Conservation (phyloP, 495 filamentous ascomycete genomes). For the Rhizodiscina lignyota region DNA sequence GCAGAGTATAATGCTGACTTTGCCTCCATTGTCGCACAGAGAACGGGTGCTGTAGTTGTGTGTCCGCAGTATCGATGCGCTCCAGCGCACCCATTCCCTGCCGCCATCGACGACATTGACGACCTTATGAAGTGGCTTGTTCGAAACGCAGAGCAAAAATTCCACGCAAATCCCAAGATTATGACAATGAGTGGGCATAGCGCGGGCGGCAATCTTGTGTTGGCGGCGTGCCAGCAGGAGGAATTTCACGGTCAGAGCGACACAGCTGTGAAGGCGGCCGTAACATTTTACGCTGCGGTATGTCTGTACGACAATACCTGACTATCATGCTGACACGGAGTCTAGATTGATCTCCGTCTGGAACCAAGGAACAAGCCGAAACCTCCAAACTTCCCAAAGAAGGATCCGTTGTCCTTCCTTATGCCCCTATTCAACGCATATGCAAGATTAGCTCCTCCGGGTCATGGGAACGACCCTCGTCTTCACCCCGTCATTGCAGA, state of each 20-base stretch:
- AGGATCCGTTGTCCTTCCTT: conserved; percentile 16
- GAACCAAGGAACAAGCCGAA: conserved; percentile 17
- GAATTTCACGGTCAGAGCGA: conserved; percentile 2
- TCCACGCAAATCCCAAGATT: conserved; percentile 13
- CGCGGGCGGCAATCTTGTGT: conserved; percentile 17
- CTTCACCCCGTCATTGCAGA: conserved; percentile 16
- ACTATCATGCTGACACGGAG: not conserved
- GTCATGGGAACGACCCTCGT: conserved; percentile 10
- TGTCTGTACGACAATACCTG: not conserved
- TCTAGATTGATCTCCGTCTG: conserved; percentile 18
- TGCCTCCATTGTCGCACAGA: conserved; percentile 11
- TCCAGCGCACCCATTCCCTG: conserved; percentile 7
- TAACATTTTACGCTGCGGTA: conserved; percentile 3
- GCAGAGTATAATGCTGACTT: conserved; percentile 14
- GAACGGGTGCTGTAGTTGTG: conserved; percentile 20
- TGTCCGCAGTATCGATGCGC: conserved; percentile 5
- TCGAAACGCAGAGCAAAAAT: conserved; percentile 10
- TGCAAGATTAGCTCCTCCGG: conserved; percentile 3
- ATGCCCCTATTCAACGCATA: conserved; percentile 20
- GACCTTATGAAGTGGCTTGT: conserved; percentile 14
- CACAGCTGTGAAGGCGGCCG: conserved; percentile 1
- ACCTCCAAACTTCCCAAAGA: conserved; percentile 14
- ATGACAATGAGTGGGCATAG: conserved; percentile 18
- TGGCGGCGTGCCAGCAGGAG: conserved; percentile 12
- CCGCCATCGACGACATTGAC: conserved; percentile 13